A percentile compares a stretch with the other conserved stretches of the same genome.
Evolutionary conservation across 176 grass and related monocot genomes (phyloP).

Genomic region (Triticum dicoccoides): DNA sequence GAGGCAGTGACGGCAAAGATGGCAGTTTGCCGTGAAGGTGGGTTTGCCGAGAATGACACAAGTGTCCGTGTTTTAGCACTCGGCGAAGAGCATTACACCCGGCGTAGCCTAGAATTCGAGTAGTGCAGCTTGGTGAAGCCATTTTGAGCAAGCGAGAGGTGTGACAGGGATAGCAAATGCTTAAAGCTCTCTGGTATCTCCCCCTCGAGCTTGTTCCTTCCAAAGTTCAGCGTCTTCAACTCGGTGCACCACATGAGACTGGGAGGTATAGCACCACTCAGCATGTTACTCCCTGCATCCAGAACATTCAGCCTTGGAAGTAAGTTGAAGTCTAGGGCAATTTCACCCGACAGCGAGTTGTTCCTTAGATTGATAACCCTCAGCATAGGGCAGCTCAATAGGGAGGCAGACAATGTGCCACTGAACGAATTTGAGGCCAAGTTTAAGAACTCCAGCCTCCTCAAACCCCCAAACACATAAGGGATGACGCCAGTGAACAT

Average conservation of each 20-base stretch:
- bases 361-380: constrained; percentile 66
- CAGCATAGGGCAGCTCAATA: constrained; percentile 44
- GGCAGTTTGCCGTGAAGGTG: too few relatives aligned
- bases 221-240: constrained; percentile 51
- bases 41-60: too few relatives aligned
- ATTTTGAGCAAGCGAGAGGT: constrained; percentile 43
- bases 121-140: constrained; percentile 41
- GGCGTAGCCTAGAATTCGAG: too few relatives aligned
- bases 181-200: constrained; percentile 50
- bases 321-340: constrained; percentile 43
- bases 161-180: constrained; percentile 41
- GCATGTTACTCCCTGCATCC: constrained; percentile 59
- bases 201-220: constrained; percentile 44
- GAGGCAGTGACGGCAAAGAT: too few relatives aligned
- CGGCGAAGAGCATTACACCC: too few relatives aligned
- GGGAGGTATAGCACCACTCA: constrained; percentile 55
- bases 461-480: constrained; percentile 54
- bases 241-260: constrained; percentile 23
- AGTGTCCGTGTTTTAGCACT: too few relatives aligned
- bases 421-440: constrained; percentile 43
- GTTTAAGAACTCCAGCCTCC: constrained; percentile 38
- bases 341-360: constrained; percentile 53
- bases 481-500: constrained; percentile 43
- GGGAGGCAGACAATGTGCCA: constrained; percentile 60
- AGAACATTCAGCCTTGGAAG: constrained; percentile 46